Evolutionary conservation across 805 yeast species (phyloP).

Genomic region (Pichia membranifaciens): DNA sequence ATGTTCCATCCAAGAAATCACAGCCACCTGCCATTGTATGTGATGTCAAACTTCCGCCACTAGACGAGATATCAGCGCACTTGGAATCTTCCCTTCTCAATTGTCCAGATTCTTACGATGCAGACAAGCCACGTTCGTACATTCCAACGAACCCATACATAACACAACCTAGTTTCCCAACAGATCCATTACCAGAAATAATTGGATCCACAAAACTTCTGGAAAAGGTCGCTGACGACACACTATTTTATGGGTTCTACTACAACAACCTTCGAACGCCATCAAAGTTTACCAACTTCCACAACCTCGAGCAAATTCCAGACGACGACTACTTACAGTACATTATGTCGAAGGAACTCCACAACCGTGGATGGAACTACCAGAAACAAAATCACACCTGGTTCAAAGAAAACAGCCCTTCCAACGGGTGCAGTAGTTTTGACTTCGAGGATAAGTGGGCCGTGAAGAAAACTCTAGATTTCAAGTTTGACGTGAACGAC

Average conservation of each 20-base stretch:
- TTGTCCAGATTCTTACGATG: conserved; percentile 91
- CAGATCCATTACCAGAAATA: conserved; percentile 67
- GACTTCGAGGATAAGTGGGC: conserved; percentile 55
- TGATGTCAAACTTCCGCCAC: conserved; percentile 49
- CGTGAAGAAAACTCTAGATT: conserved; percentile 38
- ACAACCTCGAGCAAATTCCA: conserved; percentile 14
- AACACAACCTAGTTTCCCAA: conserved; percentile 85
- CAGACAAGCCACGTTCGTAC: conserved; percentile 72
- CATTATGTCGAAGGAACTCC: conserved; percentile 74
- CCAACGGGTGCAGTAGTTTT: conserved; percentile 42
- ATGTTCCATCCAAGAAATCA: conserved; percentile 13
- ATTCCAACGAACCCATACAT: conserved; percentile 81
- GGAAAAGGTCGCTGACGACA: conserved; percentile 74
- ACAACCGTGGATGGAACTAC: conserved; percentile 74
- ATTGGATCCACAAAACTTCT: conserved; percentile 55
- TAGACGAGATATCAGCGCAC: conserved; percentile 47
- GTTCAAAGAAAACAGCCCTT: conserved; percentile 54
- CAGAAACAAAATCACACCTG: conserved; percentile 71
- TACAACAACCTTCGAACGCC: conserved; percentile 41
- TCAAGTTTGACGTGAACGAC: conserved; percentile 25
- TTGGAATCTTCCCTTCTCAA: conserved; percentile 76
- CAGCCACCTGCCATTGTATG: conserved; percentile 11
- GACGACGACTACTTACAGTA: conserved; percentile 61
- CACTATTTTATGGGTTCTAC: conserved; percentile 88
- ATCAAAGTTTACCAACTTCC: conserved; percentile 20